Evolutionary conservation across 257 asterid genomes (phyloP), one percentile per base, ranked within the genome.

Genomic region (Nicotiana sylvestris): DNA sequence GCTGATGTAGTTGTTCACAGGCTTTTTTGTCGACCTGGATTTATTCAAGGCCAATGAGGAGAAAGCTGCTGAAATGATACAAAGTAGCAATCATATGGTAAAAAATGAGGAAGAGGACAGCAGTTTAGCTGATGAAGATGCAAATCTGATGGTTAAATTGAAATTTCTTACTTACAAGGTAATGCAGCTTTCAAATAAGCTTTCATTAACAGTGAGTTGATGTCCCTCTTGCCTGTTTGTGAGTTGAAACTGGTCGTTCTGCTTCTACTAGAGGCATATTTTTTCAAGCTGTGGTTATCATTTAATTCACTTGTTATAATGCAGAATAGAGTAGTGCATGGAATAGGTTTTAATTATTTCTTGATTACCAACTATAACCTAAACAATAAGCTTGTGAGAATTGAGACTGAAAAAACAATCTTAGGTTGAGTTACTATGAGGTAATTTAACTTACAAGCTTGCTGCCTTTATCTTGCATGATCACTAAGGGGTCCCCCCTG

Each of bases 121-220:
- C 74, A 90, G 91, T 81, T 89, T 96, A 88, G 98, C 97, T 46
- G 97, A 96, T 86, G 99, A 94, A 89, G 99, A 96, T 90, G 99
- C 99, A 68, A 96, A 96, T 89, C 84, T 96, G 91, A 96, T 96
- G 99, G 88, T 94, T 90, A 96, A 96, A 91, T 87, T 96, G 92
- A 96, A 96, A 84, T 94, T 96, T 85, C 98, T 96, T 81, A 89
- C 98, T 5, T 94, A 96, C 35, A 96, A 96, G 99, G 99, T 94
- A 80, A 62, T 68, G 35, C 76, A 51, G 49, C 17, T 78, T 29
- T 10, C 30, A 56, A 27, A 74, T 7, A 58, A 12, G 37, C 2
- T 15, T 51, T 51, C 46, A 27, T 16, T 49, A 17, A 76, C 64
- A 51, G 64, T 27, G 46, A 15, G 37, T 27, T 49, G 39, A 74